Evolutionary conservation across 768 basidiomycete genomes (phyloP).

Genomic region (Hirschioporus abietinus): DNA sequence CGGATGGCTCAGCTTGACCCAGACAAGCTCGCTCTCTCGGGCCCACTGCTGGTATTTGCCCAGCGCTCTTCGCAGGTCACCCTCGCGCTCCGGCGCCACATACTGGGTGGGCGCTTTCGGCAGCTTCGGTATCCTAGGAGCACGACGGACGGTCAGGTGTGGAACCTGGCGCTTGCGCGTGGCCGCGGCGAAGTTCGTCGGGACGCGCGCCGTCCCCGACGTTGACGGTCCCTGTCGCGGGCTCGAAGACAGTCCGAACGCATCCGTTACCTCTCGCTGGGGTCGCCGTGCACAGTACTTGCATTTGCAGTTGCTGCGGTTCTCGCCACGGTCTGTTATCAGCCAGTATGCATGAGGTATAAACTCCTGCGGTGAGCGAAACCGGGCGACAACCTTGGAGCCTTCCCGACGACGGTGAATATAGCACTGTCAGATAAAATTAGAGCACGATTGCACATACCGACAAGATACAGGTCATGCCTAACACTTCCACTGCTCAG

Average conservation of each 20-base stretch:
- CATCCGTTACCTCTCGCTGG: slow-evolving; percentile 64
- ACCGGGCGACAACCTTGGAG: slow-evolving; percentile 43
- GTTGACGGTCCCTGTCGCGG: slow-evolving; percentile 17
- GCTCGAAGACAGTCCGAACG: slow-evolving; percentile 41
- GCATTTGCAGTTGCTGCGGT: slow-evolving; percentile 55
- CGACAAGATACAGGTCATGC: slow-evolving; percentile 75
- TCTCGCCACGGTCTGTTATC: slow-evolving; percentile 43
- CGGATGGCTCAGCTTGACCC: slow-evolving; percentile 53
- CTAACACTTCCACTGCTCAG: slow-evolving; percentile 36
- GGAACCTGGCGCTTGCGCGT: slow-evolving; percentile 20
- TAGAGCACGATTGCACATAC: slow-evolving; percentile 31
- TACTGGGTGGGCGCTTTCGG: slow-evolving; percentile 37
- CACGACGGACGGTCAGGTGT: slow-evolving; percentile 36
- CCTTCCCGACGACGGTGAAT: slow-evolving; percentile 18
- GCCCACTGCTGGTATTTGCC: slow-evolving; percentile 52
- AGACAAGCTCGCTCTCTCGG: slow-evolving; percentile 65
- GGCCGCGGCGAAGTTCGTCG: slow-evolving; percentile 12
- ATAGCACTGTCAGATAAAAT: background rate
- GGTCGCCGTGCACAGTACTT: slow-evolving; percentile 72
- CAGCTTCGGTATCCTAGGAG: slow-evolving; percentile 29
- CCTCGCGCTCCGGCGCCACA: slow-evolving; percentile 57
- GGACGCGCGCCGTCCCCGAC: slow-evolving; percentile 7
- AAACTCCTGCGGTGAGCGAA: slow-evolving; percentile 83
- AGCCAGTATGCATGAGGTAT: slow-evolving; percentile 83
- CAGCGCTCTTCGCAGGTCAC: slow-evolving; percentile 57